Evolutionary conservation across 164 flowering plant species (phyloP).

Genomic region (Sextonia rubra): DNA sequence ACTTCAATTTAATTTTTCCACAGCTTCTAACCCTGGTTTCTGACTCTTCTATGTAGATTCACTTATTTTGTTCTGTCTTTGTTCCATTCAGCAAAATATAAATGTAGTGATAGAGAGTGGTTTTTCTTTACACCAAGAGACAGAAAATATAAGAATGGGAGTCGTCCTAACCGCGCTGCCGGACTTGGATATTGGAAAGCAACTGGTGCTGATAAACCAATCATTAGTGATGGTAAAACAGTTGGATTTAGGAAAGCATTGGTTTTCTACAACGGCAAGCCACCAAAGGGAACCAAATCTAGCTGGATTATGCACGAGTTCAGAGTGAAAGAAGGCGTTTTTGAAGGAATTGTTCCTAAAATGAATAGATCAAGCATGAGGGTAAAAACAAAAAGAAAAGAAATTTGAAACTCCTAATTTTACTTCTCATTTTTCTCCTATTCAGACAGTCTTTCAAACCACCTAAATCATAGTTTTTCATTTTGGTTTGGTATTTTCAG

Average conservation of each 20-base stretch:
- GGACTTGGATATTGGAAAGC: conserved; percentile 15
- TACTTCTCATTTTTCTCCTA: neutral
- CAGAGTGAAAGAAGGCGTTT: neutral
- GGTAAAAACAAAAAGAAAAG: neutral
- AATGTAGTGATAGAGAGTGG: conserved; percentile 1
- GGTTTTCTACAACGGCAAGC: conserved; percentile 11
- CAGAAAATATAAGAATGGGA: conserved; percentile 11
- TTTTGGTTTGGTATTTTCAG: neutral
- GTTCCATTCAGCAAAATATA: neutral
- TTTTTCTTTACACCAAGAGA: conserved; percentile 14
- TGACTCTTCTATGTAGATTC: neutral
- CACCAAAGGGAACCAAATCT: conserved; percentile 1
- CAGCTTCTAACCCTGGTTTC: neutral
- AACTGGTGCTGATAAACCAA: conserved; percentile 8
- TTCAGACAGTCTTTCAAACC: neutral
- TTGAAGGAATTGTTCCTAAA: neutral
- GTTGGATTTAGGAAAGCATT: conserved; percentile 8
- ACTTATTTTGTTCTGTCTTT: neutral
- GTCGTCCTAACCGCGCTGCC: conserved; percentile 3
- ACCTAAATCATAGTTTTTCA: neutral
- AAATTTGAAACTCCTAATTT: neutral
- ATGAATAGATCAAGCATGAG: neutral
- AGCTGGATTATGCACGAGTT: conserved; percentile 17
- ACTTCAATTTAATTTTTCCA: no score
- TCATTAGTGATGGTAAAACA: neutral